Evolutionary conservation across 495 filamentous ascomycete genomes (phyloP).

Genomic region (Aspergillus leporis): DNA sequence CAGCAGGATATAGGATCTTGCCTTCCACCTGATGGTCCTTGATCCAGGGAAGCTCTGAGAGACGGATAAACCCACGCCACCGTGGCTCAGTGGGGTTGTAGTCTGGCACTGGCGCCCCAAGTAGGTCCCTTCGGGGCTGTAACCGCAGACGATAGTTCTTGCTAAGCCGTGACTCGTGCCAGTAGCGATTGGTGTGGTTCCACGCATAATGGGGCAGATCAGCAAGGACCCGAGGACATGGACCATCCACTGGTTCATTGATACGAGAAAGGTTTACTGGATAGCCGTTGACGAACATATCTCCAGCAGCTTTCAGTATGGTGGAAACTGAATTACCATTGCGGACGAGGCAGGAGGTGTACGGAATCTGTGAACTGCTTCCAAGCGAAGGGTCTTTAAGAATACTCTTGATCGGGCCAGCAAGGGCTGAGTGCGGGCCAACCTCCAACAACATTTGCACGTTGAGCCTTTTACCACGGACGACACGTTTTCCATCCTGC

Average conservation of each 20-base stretch:
- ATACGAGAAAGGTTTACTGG: background rate
- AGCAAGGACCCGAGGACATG: background rate
- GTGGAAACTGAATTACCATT: background rate
- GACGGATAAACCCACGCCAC: background rate
- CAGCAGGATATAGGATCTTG: background rate
- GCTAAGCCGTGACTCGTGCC: background rate
- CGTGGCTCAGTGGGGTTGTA: background rate
- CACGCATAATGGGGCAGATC: conserved; percentile 4
- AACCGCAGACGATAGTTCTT: background rate
- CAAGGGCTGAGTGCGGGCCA: conserved; percentile 7
- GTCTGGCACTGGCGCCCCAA: background rate
- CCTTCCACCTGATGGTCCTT: conserved; percentile 3
- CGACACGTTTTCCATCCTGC: background rate
- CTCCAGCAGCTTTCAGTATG: background rate
- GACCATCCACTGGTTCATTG: background rate
- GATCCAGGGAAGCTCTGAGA: conserved; percentile 5
- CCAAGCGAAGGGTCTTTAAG: background rate
- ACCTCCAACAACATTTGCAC: conserved; percentile 8
- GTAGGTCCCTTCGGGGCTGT: background rate
- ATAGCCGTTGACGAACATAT: background rate
- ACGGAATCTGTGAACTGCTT: background rate
- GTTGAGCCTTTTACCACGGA: background rate
- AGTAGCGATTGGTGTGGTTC: conserved; percentile 4
- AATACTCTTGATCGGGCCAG: conserved; percentile 5
- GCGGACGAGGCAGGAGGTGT: background rate